Percentiles rank a stretch among this genome's conserved stretches.
Conservation (phyloP, 805 yeast species). For the Vanderwaltozyma tropicalis region DNA sequence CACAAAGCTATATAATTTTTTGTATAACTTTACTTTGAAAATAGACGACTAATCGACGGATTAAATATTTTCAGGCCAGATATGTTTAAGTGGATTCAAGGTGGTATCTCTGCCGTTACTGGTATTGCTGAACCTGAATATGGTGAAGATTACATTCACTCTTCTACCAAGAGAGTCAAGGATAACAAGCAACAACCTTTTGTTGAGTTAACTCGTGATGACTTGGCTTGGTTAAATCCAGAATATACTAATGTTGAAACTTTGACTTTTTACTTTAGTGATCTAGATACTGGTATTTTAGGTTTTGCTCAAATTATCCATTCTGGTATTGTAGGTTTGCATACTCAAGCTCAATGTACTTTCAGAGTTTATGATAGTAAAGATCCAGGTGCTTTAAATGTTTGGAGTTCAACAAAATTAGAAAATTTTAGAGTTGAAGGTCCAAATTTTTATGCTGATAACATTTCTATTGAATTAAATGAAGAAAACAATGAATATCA, state of each 20-base stretch:
- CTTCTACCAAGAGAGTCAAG: slow-evolving; percentile 54
- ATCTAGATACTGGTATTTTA: slow-evolving; percentile 47
- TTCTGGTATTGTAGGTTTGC: slow-evolving; percentile 80
- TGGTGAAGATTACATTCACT: slow-evolving; percentile 83
- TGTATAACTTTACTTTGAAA: no score
- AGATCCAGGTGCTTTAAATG: slow-evolving; percentile 19
- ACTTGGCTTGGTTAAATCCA: slow-evolving; percentile 68
- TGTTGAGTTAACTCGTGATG: slow-evolving; percentile 51
- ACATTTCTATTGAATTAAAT: slow-evolving; percentile 50
- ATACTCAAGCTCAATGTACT: slow-evolving; percentile 88
- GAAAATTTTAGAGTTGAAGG: slow-evolving; percentile 70
- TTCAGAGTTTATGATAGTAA: slow-evolving; percentile 53
- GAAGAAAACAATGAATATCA: slow-evolving; percentile 45
- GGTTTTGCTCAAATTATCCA: slow-evolving; percentile 95
- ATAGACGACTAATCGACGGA: no score
- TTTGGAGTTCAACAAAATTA: slow-evolving; percentile 89
- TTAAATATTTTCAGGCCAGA: no score
- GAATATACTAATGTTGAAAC: slow-evolving; percentile 88
- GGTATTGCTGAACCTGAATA: slow-evolving; percentile 97
- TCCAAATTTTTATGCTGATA: slow-evolving; percentile 68
- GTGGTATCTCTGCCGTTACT: slow-evolving; percentile 81
- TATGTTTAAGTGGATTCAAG: slow-evolving; percentile 78
- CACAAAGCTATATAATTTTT: no score
- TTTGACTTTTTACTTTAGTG: slow-evolving; percentile 77
- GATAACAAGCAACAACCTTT: slow-evolving; percentile 41